A percentile compares a stretch with the other conserved stretches of the same genome.
These are phyloP conservation scores for Galerina marginata DNA, from an alignment of 768 basidiomycete species.

Conservation along the genomic window DNA sequence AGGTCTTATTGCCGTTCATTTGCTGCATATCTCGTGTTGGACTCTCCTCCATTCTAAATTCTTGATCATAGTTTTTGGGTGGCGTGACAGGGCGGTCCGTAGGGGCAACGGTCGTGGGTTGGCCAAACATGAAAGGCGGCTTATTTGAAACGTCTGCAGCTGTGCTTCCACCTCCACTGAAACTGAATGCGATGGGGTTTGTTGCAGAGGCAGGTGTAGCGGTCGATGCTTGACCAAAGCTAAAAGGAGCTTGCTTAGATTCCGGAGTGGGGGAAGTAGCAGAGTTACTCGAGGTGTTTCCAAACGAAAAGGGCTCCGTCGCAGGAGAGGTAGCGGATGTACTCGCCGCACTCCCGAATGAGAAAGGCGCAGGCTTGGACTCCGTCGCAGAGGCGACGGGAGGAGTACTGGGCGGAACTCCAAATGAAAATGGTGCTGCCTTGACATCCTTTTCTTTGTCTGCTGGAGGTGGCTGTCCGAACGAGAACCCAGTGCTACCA, in stretches of 20 bases:
- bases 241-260: conserved; percentile 34
- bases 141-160: conserved; percentile 54
- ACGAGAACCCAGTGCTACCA: conserved; percentile 19
- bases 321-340: neutral
- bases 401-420: neutral
- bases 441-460: conserved; percentile 18
- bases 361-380: neutral
- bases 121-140: conserved; percentile 60
- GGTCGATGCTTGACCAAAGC: conserved; percentile 44
- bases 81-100: conserved; percentile 64
- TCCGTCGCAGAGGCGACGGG: neutral
- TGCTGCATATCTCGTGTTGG: conserved; percentile 69
- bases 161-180: conserved; percentile 50
- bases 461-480: conserved; percentile 11
- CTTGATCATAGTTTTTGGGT: conserved; percentile 65
- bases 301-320: conserved; percentile 49
- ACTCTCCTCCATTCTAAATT: conserved; percentile 84
- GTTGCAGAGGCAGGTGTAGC: conserved; percentile 23
- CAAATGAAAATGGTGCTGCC: conserved; percentile 15
- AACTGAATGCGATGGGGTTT: conserved; percentile 49
- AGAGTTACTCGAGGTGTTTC: conserved; percentile 31
- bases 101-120: conserved; percentile 33
- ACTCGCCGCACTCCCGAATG: neutral
- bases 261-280: conserved; percentile 34
- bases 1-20: conserved; percentile 44